Evolutionary conservation across 129 eudicot genomes (phyloP), one percentile per base, ranked within the genome.

Genomic region (Arctium lappa): DNA sequence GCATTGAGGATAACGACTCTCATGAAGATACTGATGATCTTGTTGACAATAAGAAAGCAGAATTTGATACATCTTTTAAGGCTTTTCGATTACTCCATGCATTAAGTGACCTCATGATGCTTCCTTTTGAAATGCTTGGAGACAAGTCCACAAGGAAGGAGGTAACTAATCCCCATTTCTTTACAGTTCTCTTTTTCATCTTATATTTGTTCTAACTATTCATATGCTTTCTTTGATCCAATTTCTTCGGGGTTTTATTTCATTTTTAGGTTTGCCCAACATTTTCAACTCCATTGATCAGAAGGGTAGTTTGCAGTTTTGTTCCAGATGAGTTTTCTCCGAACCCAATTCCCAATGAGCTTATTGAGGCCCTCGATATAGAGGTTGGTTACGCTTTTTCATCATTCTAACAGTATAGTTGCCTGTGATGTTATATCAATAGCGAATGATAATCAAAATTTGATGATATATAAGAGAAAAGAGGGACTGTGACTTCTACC

Each of bases 101-200:
- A 10, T 80, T 95, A 90, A 93, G 99, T 80, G 98, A 95, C 78
- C 91, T 95, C 71, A 95, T 95, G 99, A 95, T 95, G 99, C 97
- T 95, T 79, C 99, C 99, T 48, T 84, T 85, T 76, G 99, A 88
- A 88, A 91, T 95, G 98, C 97, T 95, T 76, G 91, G 87, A 36
- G 98, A 95, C 77, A 70, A 71, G 62, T 74, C 97, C 82, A 93
- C 88, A 38, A 90, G 99, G 75, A 93, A 89, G 81, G 99, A 95
- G 93, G 99, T 93, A 68, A 60, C 3, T 10, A 27, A 27, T 75
- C 33, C 84, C 40, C 60, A 40, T 42, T 29, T 71, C 40, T 38
- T 46, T 12, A 8, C 1, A 27, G 29, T 34, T 32, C 6, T 27
- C 69, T 30, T 2, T 46, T 36, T 18, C 69, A 31, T 8, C 13